A percentile compares a stretch with the other conserved stretches of the same genome.
These are phyloP conservation scores for Soucietia sequanensis DNA, from an alignment of 805 yeast species.

Conservation along the genomic window DNA sequence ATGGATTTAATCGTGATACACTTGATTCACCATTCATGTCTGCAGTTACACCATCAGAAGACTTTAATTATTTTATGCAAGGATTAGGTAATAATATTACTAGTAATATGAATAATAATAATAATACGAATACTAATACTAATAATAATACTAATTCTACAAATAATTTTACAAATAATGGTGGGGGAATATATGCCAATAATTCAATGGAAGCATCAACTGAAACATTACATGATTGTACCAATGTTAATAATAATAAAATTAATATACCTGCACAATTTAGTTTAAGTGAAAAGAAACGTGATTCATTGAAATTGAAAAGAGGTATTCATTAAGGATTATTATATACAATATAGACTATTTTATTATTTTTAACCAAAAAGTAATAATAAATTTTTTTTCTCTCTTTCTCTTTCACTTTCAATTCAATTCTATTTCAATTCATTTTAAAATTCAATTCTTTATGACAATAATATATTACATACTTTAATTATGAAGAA, in stretches of 20 bases:
- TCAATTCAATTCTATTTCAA: no score
- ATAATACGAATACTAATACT: no score
- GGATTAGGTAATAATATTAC: no score
- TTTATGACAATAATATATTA: no score
- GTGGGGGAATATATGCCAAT: slow-evolving; percentile 1
- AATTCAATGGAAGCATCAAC: slow-evolving; percentile 1
- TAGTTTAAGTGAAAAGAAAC: slow-evolving; percentile 42
- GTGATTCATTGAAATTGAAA: slow-evolving; percentile 44
- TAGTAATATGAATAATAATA: no score
- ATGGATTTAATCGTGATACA: slow-evolving; percentile 16
- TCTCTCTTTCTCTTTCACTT: no score
- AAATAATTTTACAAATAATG: neutral
- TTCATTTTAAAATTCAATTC: no score
- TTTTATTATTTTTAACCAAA: no score
- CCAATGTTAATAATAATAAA: neutral
- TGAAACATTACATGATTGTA: slow-evolving; percentile 3
- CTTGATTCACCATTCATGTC: slow-evolving; percentile 44
- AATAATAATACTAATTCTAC: slow-evolving; percentile 11
- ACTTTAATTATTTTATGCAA: slow-evolving; percentile 30
- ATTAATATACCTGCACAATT: slow-evolving; percentile 28
- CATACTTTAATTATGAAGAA: no score
- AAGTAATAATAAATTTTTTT: no score
- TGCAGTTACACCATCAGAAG: slow-evolving; percentile 36
- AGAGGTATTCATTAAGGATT: slow-evolving; percentile 45
- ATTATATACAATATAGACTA: no score